Percentiles rank a stretch among this genome's conserved stretches.
Conservation (phyloP, 2,329 filamentous ascomycete genomes). For the Aspergillus glaucus region DNA sequence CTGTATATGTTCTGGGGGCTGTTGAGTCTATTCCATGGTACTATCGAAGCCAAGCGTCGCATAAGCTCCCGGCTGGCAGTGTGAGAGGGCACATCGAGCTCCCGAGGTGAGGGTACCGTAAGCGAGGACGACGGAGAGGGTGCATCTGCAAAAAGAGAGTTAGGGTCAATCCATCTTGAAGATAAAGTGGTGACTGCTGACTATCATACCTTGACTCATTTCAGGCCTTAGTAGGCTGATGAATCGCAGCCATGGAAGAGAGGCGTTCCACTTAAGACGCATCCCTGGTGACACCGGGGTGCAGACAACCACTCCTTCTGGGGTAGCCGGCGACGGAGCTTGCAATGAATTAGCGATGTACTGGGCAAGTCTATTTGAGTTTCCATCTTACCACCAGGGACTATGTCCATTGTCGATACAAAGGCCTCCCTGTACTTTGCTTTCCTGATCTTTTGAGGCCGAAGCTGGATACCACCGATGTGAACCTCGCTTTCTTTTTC, state of each 20-base stretch:
- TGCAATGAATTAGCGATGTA: too few relatives aligned
- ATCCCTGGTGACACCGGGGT: constrained; percentile 10
- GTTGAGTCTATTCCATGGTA: constrained; percentile 9
- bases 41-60: constrained; percentile 4
- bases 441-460: too few relatives aligned
- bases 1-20: constrained; percentile 6
- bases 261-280: constrained; percentile 5
- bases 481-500: too few relatives aligned
- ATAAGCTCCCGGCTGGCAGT: constrained; percentile 2
- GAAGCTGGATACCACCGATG: too few relatives aligned
- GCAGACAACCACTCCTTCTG: constrained; percentile 12
- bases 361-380: too few relatives aligned
- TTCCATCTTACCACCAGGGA: too few relatives aligned
- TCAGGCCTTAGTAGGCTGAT: constrained; percentile 4
- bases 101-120: background rate
- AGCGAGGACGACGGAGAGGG: constrained; percentile 1
- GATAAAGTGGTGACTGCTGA: background rate
- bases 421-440: too few relatives aligned
- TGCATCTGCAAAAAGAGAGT: constrained; percentile 2
- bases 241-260: constrained; percentile 15
- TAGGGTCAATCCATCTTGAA: background rate
- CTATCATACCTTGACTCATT: constrained; percentile 2
- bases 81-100: background rate
- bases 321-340: too few relatives aligned
- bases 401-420: too few relatives aligned